phyloP scores from a whole-genome alignment of 2,329 filamentous ascomycete genomes.

The Plenodomus biglobosus region DNA sequence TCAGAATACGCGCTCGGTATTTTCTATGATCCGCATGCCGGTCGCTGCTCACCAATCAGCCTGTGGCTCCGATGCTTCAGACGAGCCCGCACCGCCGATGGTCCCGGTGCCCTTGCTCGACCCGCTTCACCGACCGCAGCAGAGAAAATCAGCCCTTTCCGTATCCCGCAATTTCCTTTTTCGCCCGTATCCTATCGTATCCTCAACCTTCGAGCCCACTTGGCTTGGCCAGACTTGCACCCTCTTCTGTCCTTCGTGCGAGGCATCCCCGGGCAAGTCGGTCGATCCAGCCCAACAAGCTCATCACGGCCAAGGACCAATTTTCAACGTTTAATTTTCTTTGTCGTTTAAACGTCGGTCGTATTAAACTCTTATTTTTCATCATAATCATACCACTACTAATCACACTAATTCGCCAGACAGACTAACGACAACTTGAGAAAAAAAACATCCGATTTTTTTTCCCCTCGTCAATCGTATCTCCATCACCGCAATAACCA shows the following conservation, averaged over 20 bases:
- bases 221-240: constrained; percentile 1
- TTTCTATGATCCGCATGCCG: constrained; percentile 20
- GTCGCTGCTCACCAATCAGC: constrained; percentile 3
- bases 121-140: too few relatives aligned
- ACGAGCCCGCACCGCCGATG: neutral
- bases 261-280: constrained; percentile 2
- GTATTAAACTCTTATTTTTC: too few relatives aligned
- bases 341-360: too few relatives aligned
- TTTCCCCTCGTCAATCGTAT: too few relatives aligned
- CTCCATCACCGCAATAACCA: too few relatives aligned
- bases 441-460: too few relatives aligned
- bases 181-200: constrained; percentile 3
- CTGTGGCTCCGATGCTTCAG: neutral
- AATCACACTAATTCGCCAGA: too few relatives aligned
- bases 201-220: constrained; percentile 3
- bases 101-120: too few relatives aligned
- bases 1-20: constrained; percentile 28
- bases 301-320: too few relatives aligned
- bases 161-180: constrained; percentile 19
- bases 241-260: constrained; percentile 9
- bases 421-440: too few relatives aligned
- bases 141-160: neutral
- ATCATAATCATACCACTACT: too few relatives aligned
- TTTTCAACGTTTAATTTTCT: too few relatives aligned
- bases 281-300: constrained; percentile 5